Conservation (phyloP, 495 filamentous ascomycete species). For the Penicillium maclennaniae region DNA sequence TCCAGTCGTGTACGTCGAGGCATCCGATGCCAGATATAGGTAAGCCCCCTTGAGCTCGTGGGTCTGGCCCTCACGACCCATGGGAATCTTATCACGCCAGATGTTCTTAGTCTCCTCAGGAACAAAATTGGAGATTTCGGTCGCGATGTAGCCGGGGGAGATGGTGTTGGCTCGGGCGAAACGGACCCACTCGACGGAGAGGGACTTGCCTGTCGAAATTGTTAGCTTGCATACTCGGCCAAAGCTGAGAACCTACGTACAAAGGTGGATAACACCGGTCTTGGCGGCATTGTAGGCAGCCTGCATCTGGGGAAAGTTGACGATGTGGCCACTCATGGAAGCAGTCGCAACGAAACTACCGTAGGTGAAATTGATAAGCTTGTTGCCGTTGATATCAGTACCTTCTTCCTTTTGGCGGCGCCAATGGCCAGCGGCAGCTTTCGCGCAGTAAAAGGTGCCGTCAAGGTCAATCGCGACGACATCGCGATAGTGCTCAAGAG, state of each 20-base stretch:
- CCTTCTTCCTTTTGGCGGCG: conserved; percentile 61
- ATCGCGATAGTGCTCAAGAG: conserved; percentile 60
- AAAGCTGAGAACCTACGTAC: conserved; percentile 38
- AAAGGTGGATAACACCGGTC: conserved; percentile 79
- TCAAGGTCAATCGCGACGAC: conserved; percentile 75
- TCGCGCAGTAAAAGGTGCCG: conserved; percentile 78
- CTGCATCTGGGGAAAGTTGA: conserved; percentile 84
- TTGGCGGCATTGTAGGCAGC: conserved; percentile 86
- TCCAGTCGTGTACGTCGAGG: conserved; percentile 78
- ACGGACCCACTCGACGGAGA: conserved; percentile 83
- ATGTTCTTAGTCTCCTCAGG: conserved; percentile 65
- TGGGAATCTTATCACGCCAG: conserved; percentile 78
- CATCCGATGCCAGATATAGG: conserved; percentile 83
- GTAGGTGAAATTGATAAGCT: conserved; percentile 59
- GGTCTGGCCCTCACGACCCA: conserved; percentile 57
- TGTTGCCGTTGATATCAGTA: conserved; percentile 61
- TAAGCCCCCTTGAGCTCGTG: conserved; percentile 85
- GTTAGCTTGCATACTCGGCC: conserved; percentile 1
- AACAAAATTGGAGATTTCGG: conserved; percentile 75
- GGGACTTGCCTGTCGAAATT: conserved; percentile 52
- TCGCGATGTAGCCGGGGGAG: conserved; percentile 84
- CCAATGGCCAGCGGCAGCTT: conserved; percentile 70
- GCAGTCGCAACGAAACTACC: conserved; percentile 78
- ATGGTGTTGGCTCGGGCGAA: conserved; percentile 81
- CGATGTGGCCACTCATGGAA: conserved; percentile 81